phyloP scores from a whole-genome alignment of 495 filamentous ascomycete species.

The Lasiosphaeriaceae sp. region DNA sequence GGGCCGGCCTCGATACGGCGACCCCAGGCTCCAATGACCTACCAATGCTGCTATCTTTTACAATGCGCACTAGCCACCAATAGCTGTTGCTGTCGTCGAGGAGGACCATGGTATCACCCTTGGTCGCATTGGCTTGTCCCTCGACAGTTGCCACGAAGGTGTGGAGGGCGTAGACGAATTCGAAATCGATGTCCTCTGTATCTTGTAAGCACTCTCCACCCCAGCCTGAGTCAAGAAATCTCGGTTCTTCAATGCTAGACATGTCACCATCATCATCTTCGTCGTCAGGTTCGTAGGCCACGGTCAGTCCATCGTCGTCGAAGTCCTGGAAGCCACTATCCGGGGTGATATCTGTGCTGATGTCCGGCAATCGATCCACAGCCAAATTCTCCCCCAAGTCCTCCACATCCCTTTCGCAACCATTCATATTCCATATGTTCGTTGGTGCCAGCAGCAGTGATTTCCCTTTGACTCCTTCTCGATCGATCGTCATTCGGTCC shows the following conservation, averaged over 20 bases:
- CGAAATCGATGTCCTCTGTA: conserved; percentile 98
- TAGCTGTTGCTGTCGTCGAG: conserved; percentile 99
- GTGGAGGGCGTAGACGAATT: conserved; percentile 97
- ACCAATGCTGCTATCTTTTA: conserved; percentile 98
- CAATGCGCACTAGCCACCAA: conserved; percentile 97
- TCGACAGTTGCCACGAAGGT: conserved; percentile 98
- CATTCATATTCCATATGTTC: too few relatives aligned
- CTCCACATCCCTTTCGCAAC: too few relatives aligned
- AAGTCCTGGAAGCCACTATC: not conserved
- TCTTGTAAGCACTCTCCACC: conserved; percentile 76
- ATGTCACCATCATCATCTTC: conserved; percentile 40
- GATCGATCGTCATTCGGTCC: conserved; percentile 10
- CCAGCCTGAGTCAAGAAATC: conserved; percentile 65
- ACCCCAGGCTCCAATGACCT: conserved; percentile 20
- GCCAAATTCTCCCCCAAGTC: too few relatives aligned
- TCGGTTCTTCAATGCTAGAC: conserved; percentile 46
- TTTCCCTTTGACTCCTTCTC: too few relatives aligned
- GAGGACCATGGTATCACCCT: conserved; percentile 99
- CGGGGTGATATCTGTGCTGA: too few relatives aligned
- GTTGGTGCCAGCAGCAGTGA: too few relatives aligned
- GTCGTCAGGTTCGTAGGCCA: conserved; percentile 36
- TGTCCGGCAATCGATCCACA: too few relatives aligned
- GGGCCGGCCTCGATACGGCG: not conserved
- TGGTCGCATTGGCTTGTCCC: conserved; percentile 95
- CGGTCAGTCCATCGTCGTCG: conserved; percentile 19